phyloP scores from a whole-genome alignment of 2,329 filamentous ascomycete species.

The Colletotrichum zoysiae region DNA sequence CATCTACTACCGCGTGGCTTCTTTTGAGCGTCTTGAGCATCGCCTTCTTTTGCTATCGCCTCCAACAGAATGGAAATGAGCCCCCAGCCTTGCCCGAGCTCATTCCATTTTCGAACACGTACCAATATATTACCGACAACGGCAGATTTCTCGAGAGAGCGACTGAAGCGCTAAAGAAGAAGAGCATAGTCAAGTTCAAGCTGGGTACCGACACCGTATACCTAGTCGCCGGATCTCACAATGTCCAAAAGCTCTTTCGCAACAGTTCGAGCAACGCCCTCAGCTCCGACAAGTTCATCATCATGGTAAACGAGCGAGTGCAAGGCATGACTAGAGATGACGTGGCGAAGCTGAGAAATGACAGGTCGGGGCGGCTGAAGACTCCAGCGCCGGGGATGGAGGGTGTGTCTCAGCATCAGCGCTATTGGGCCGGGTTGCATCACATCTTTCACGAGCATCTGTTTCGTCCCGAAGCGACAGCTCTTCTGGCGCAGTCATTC shows the following conservation, averaged over 20 bases:
- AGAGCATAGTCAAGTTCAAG: slow-evolving; percentile 28
- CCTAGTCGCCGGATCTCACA: slow-evolving; percentile 27
- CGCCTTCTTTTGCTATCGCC: neutral
- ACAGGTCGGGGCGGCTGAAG: slow-evolving; percentile 41
- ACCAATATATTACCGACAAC: slow-evolving; percentile 40
- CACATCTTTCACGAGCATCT: slow-evolving; percentile 41
- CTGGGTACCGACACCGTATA: slow-evolving; percentile 33
- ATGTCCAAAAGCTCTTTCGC: slow-evolving; percentile 39
- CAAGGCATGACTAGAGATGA: slow-evolving; percentile 35
- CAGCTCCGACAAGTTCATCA: slow-evolving; percentile 40
- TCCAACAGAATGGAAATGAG: neutral
- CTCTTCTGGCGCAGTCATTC: slow-evolving; percentile 38
- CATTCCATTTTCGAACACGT: slow-evolving; percentile 42
- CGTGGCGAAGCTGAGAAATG: slow-evolving; percentile 26
- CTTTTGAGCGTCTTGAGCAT: neutral
- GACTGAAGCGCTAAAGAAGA: neutral
- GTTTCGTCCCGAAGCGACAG: neutral
- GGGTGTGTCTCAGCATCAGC: slow-evolving; percentile 32
- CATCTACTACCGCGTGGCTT: neutral
- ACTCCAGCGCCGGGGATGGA: slow-evolving; percentile 41
- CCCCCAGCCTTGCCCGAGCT: slow-evolving; percentile 1
- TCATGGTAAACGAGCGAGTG: slow-evolving; percentile 22
- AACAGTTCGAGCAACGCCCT: slow-evolving; percentile 23
- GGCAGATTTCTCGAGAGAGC: slow-evolving; percentile 37
- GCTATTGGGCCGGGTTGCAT: slow-evolving; percentile 45